Evolutionary conservation across 2,329 filamentous ascomycete genomes (phyloP).

Genomic region (Ciborinia camelliae): DNA sequence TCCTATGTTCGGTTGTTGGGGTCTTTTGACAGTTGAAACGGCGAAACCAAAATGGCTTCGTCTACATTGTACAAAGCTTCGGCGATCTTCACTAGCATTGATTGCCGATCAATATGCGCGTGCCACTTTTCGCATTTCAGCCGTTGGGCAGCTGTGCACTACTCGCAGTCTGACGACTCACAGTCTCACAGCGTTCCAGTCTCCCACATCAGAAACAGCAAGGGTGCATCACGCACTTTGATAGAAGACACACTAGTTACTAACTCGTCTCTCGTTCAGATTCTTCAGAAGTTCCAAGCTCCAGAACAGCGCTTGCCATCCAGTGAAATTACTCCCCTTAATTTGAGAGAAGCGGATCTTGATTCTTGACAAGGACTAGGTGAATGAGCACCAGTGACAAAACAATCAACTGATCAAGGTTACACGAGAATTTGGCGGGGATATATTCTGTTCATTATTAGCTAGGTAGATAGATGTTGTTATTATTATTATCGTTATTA

Average conservation of each 20-base stretch:
- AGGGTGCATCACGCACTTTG: slow-evolving; percentile 10
- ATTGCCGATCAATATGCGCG: slow-evolving; percentile 1
- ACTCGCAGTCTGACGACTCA: no score
- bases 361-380: neutral
- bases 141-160: slow-evolving; percentile 15
- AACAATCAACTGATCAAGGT: neutral
- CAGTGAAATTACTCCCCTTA: slow-evolving; percentile 4
- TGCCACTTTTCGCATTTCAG: slow-evolving; percentile 12
- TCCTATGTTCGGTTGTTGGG: neutral
- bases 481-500: no score
- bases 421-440: slow-evolving; percentile 1
- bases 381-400: neutral
- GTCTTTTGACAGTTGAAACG: slow-evolving; percentile 4
- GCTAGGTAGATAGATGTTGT: slow-evolving; percentile 5
- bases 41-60: neutral
- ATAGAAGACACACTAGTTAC: neutral
- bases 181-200: no score
- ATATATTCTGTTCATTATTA: neutral
- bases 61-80: neutral
- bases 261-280: no score
- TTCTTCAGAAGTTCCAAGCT: no score
- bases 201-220: neutral
- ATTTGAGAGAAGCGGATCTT: slow-evolving; percentile 7
- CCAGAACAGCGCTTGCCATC: neutral
- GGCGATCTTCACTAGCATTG: slow-evolving; percentile 11